These are phyloP conservation scores for Ogataea methylovora DNA, from an alignment of 805 yeast species.

Conservation along the genomic window DNA sequence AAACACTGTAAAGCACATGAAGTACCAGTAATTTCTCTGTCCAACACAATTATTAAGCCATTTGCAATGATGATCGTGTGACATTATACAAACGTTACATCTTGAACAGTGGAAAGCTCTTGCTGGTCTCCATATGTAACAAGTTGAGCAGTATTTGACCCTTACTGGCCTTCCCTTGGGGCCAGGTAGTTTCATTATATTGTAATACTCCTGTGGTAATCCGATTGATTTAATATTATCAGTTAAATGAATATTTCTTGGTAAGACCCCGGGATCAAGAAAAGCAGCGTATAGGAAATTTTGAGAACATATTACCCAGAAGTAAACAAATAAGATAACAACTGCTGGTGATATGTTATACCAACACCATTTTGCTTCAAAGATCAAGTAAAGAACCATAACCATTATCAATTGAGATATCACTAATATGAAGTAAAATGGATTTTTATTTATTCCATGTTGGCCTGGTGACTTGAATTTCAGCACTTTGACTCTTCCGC, in stretches of 20 bases:
- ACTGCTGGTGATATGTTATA: slow-evolving; percentile 43
- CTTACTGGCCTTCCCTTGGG: slow-evolving; percentile 21
- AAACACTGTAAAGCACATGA: slow-evolving; percentile 41
- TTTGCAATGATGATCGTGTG: slow-evolving; percentile 59
- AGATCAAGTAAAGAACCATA: slow-evolving; percentile 45
- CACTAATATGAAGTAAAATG: slow-evolving; percentile 6
- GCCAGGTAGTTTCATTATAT: slow-evolving; percentile 42
- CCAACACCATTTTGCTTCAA: slow-evolving; percentile 51
- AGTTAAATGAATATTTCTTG: slow-evolving; percentile 57
- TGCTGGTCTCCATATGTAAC: slow-evolving; percentile 72
- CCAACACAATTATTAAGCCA: slow-evolving; percentile 77
- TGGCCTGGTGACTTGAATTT: slow-evolving; percentile 14
- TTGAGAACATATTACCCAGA: slow-evolving; percentile 42
- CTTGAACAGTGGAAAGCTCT: slow-evolving; percentile 67
- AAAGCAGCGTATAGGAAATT: slow-evolving; percentile 48
- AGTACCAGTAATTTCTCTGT: slow-evolving; percentile 58
- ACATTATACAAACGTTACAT: slow-evolving; percentile 57
- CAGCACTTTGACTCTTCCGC: slow-evolving; percentile 53
- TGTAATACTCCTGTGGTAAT: slow-evolving; percentile 53
- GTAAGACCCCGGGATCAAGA: slow-evolving; percentile 65
- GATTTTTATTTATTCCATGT: slow-evolving; percentile 1
- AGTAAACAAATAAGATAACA: slow-evolving; percentile 50
- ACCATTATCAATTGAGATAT: slow-evolving; percentile 20
- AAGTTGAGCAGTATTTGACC: slow-evolving; percentile 45
- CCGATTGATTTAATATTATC: slow-evolving; percentile 24